Base-by-base conservation (phyloP, 176 grass and related monocot genomes). In the Musa schizocarpa region DNA sequence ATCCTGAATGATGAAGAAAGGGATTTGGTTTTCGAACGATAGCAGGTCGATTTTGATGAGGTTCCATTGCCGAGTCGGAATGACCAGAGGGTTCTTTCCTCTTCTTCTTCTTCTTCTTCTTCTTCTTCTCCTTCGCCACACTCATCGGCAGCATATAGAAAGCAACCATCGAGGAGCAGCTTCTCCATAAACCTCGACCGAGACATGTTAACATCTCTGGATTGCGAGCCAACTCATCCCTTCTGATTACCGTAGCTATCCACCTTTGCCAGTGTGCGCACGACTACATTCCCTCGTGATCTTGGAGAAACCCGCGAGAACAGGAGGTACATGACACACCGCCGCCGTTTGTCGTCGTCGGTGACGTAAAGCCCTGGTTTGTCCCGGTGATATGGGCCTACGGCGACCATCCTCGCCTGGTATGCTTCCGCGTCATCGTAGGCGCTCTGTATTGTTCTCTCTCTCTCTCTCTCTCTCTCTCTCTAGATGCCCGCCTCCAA, bases 131-230 rank as follows among this genome's bases (percentile, higher is more conserved):
- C 24, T 24, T 24, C 23, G 59, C 0, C 53, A 82, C 79, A 69
- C 76, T 82, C 79, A 81, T 58, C 68, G 78, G 74, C 17, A 59
- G 56, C 16, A 81, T 62, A 13, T 81, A 63, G 13, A 89, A 89
- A 89, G 74, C 81, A 86, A 70, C 74, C 80, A 79, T 89, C 84
- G 1, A 89, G 81, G 21, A 89, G 84, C 54, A 86, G 48, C 84
- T 86, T 86, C 87, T 86, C 68, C 16, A 89, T 2, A 71, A 86
- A 86, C 13, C 9, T 79, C 0, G 76, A 68, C 21, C 23, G 11
- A 19, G 57, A 11, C 53, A 59, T 57, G 50, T 7, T 1, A 1
- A 23, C 8, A 9, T 43, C 24, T 24, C 1, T 24, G 24, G 24
- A 24, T 24, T 24, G 24, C 24, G 24, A 24, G 24, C 24, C 53